These are phyloP conservation scores for Wickerhamomyces rabaulensis DNA, from an alignment of 805 yeast species.

Conservation along the genomic window DNA sequence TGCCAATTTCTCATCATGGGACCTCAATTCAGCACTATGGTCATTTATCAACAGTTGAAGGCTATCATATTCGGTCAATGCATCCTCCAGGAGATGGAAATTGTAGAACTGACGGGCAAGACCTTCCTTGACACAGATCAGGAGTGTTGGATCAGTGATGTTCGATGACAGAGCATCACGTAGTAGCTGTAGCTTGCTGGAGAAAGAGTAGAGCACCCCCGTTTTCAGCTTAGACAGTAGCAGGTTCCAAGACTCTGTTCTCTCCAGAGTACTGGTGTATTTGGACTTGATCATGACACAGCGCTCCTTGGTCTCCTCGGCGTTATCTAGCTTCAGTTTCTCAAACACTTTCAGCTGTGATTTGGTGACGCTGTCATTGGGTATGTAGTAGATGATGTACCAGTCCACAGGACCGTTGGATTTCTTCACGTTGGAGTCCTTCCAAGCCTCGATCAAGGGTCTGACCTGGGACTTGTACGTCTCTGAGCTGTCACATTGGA, in stretches of 20 bases:
- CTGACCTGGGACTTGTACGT: conserved; percentile 75
- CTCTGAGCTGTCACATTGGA: conserved; percentile 63
- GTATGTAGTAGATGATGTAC: conserved; percentile 51
- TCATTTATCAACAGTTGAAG: conserved; percentile 31
- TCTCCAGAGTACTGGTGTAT: conserved; percentile 27
- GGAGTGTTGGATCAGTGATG: background rate
- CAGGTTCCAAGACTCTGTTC: conserved; percentile 46
- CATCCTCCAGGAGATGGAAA: conserved; percentile 56
- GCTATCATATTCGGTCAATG: conserved; percentile 46
- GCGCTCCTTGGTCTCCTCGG: conserved; percentile 24
- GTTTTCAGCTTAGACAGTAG: conserved; percentile 41
- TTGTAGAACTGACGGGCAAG: conserved; percentile 48
- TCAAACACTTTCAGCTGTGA: conserved; percentile 47
- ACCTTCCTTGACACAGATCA: conserved; percentile 39
- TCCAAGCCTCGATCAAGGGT: conserved; percentile 81
- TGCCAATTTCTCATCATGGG: background rate
- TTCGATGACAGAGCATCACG: conserved; percentile 1
- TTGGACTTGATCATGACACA: conserved; percentile 32
- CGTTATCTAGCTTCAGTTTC: conserved; percentile 50
- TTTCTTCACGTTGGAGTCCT: conserved; percentile 36
- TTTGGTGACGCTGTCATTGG: conserved; percentile 31
- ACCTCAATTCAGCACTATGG: conserved; percentile 7
- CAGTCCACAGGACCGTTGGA: conserved; percentile 49
- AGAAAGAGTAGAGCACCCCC: conserved; percentile 49
- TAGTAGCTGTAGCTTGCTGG: conserved; percentile 31